Conservation (phyloP, 1,284 basidiomycete genomes). For the Xerocomus amazonicus region DNA sequence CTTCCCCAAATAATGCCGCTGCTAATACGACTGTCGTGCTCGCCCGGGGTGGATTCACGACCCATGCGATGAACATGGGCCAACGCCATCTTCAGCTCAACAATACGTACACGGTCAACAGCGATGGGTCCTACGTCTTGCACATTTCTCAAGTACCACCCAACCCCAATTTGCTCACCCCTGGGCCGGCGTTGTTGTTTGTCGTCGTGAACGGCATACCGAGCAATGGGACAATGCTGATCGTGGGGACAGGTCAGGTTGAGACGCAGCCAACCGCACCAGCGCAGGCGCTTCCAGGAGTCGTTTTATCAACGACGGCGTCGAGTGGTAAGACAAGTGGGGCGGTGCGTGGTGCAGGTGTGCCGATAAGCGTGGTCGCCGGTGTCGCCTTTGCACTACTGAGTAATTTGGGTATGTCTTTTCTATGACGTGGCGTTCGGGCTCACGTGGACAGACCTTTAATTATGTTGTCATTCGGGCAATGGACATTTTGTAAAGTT, state of each 20-base stretch:
- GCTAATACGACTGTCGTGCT: slow-evolving; percentile 65
- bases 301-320: background rate
- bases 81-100: slow-evolving; percentile 47
- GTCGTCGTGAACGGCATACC: slow-evolving; percentile 73
- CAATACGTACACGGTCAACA: slow-evolving; percentile 54
- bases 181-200: slow-evolving; percentile 77
- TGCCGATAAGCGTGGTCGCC: background rate
- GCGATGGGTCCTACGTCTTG: slow-evolving; percentile 54
- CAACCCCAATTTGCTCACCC: slow-evolving; percentile 68
- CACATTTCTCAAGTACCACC: slow-evolving; percentile 70
- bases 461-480: too few relatives aligned
- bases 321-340: background rate
- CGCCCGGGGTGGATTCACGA: slow-evolving; percentile 72
- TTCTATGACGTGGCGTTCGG: too few relatives aligned
- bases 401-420: background rate
- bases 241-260: slow-evolving; percentile 63
- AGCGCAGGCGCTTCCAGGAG: slow-evolving; percentile 24
- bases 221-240: slow-evolving; percentile 60
- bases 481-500: too few relatives aligned
- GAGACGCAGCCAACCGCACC: slow-evolving; percentile 49
- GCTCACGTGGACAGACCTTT: too few relatives aligned
- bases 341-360: background rate
- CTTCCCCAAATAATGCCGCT: slow-evolving; percentile 43
- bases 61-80: slow-evolving; percentile 71
- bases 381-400: background rate